Base-by-base conservation (phyloP, 345 rosid genomes). In the Acer negundo region DNA sequence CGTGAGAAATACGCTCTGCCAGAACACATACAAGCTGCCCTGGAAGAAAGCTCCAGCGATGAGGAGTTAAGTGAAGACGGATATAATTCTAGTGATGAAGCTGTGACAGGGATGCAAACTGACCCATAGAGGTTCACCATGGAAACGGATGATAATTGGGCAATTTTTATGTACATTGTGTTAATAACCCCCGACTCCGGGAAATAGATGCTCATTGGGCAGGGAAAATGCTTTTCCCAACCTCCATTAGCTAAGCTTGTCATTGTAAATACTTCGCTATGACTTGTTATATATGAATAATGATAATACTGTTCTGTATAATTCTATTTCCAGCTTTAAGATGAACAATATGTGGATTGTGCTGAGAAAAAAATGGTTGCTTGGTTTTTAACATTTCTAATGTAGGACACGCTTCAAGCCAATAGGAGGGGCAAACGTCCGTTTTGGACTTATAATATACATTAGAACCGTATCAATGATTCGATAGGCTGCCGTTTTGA, bases 1-100 rank as follows among this genome's bases (percentile, higher is more conserved):
- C 85, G 93, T 62, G 84, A 82, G 82, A 85, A 78, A 81, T 90
- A 90, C 85, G 97, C 94, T 49, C 87, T 85, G 80, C 89, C 87
- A n/a, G 86, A 85, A 26, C 91, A 85, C 53, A 58, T 75, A 15
- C 87, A 82, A 49, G 86, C 78, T 8, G 80, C 80, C 17, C 70
- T 79, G 15, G 90, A 86, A 68, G 93, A 82, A 13, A 61, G 79
- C 10, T 84, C 80, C 1, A 84, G 87, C 3, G 94, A 87, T 6
- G 93, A 89, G 22, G 90, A 87, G 67, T 4, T 78, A 80, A 88
- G 92, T 53, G 94, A 85, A 53, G 87, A 79, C 2, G 85, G 87
- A 24, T 78, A 80, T 24, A 82, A 79, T 63, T 88, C 85, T 35
- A 70, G 79, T 9, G 97, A 86, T 28, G 90, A 89, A 10, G 91